Percentiles rank a stretch among this genome's conserved stretches.
phyloP scores from a whole-genome alignment of 176 grass and related monocot genomes.

The Triticum dicoccoides region DNA sequence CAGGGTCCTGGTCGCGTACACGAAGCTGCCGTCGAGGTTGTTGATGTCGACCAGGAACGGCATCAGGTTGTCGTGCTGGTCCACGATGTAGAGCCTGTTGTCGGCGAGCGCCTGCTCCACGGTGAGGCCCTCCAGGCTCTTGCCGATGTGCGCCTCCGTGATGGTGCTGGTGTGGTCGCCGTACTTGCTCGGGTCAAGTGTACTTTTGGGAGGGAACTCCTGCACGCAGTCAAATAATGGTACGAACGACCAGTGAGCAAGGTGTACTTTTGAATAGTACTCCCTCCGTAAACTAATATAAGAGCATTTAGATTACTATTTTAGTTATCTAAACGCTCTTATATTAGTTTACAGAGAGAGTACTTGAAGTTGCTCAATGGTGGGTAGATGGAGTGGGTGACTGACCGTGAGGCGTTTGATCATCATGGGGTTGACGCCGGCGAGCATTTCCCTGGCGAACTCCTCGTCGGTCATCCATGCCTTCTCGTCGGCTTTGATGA shows the following conservation, averaged over 20 bases:
- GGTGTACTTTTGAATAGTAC: no score
- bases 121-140: conserved; percentile 37
- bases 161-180: conserved; percentile 67
- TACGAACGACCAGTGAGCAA: no score
- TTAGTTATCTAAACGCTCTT: no score
- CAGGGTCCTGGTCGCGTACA: conserved; percentile 64
- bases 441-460: conserved; percentile 58
- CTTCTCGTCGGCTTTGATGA: conserved; percentile 26
- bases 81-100: conserved; percentile 60
- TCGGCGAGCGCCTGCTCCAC: conserved; percentile 39
- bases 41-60: conserved; percentile 54
- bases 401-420: conserved; percentile 49
- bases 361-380: background rate
- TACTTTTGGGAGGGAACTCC: conserved; percentile 59
- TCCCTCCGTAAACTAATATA: no score
- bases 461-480: conserved; percentile 72
- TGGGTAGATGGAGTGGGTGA: background rate
- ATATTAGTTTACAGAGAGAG: no score
- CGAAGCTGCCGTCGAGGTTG: conserved; percentile 1
- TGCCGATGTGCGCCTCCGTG: conserved; percentile 37
- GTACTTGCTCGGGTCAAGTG: conserved; percentile 51
- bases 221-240: background rate
- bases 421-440: conserved; percentile 59
- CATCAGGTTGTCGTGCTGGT: conserved; percentile 72
- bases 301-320: no score